These are phyloP conservation scores for Sechiopsis laciniata DNA, from an alignment of 306 rosid species.

Conservation along the genomic window DNA sequence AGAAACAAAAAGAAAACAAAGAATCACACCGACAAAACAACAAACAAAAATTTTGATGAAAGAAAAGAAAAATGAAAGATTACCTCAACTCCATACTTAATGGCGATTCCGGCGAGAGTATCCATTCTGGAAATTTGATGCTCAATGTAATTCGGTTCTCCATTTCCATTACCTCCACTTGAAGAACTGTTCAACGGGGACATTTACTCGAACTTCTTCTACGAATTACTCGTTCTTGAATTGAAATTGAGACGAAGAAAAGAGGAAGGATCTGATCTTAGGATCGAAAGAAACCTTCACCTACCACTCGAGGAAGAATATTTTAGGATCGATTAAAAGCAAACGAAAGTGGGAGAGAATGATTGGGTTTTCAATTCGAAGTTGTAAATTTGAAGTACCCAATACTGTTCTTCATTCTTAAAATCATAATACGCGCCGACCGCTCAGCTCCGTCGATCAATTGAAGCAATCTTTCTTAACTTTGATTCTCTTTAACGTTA, in stretches of 20 bases:
- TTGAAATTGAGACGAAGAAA: background rate
- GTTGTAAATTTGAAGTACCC: background rate
- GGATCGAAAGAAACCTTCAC: background rate
- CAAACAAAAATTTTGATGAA: constrained; percentile 13
- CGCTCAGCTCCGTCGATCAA: background rate
- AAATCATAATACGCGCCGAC: background rate
- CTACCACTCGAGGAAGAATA: constrained; percentile 6
- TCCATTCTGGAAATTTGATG: constrained; percentile 71
- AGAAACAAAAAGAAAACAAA: background rate
- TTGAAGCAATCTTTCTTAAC: background rate
- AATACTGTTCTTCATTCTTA: background rate
- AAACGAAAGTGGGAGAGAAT: constrained; percentile 13
- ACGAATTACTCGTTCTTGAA: background rate
- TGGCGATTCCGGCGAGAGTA: constrained; percentile 85
- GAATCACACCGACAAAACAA: background rate
- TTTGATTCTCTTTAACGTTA: constrained; percentile 14
- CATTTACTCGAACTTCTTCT: constrained; percentile 32
- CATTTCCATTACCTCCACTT: constrained; percentile 17
- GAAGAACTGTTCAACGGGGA: constrained; percentile 47
- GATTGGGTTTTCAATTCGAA: constrained; percentile 5
- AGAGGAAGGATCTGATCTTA: background rate
- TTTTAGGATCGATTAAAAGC: background rate
- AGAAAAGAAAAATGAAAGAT: background rate
- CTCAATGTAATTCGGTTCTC: constrained; percentile 47
- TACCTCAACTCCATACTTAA: constrained; percentile 93